These are phyloP conservation scores for Arabidopsis lyrata DNA, from an alignment of 441 rosid species.

Conservation along the genomic window DNA sequence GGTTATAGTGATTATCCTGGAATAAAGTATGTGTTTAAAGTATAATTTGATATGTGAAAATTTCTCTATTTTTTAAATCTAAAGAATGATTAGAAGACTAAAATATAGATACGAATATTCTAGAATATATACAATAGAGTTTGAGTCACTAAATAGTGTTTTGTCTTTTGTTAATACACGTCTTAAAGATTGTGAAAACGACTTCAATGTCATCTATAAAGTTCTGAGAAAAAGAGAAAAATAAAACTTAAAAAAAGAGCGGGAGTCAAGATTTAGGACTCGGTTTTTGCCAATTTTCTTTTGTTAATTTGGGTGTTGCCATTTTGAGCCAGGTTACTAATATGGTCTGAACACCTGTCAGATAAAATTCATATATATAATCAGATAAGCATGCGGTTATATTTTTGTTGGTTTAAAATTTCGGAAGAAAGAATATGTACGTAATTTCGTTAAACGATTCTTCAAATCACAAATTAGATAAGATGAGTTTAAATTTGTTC, in stretches of 20 bases:
- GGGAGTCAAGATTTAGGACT: constrained; percentile 13
- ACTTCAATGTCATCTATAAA: constrained; percentile 28
- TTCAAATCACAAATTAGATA: constrained; percentile 28
- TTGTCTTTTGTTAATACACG: constrained; percentile 3
- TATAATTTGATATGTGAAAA: not conserved
- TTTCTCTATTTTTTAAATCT: not conserved
- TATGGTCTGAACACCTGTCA: constrained; percentile 6
- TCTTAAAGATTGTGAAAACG: constrained; percentile 29
- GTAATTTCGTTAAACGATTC: constrained; percentile 3
- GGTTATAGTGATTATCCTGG: not conserved
- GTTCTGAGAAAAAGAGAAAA: not conserved
- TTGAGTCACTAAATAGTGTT: not conserved
- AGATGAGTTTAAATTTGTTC: not conserved
- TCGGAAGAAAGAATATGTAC: not conserved
- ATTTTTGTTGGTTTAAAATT: constrained; percentile 8
- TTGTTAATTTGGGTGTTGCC: constrained; percentile 1
- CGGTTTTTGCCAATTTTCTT: not conserved
- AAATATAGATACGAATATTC: constrained; percentile 6
- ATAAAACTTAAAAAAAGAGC: not conserved
- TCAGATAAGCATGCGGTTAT: constrained; percentile 18
- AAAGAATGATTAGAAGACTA: not conserved
- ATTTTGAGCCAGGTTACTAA: constrained; percentile 23
- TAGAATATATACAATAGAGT: constrained; percentile 6
- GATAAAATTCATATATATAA: not conserved
- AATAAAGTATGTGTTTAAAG: not conserved